These are phyloP conservation scores for Pseudonitzschia pungens DNA, from an alignment of 108 stramenopile genomes.

Conservation along the genomic window DNA sequence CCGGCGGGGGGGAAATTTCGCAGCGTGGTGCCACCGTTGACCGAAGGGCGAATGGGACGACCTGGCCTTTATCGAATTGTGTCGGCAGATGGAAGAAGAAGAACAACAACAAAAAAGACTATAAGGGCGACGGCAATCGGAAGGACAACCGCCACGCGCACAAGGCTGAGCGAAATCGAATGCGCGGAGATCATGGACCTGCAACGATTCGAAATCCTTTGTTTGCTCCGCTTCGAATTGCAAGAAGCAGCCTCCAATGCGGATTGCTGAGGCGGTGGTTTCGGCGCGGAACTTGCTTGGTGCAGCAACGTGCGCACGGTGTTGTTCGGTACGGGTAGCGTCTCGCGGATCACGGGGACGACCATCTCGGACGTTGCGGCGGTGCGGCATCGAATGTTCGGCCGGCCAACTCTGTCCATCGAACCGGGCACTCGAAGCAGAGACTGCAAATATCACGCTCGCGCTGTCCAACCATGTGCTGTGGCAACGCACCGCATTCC, in stretches of 20 bases:
- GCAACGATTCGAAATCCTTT: background rate
- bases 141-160: background rate
- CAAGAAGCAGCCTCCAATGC: background rate
- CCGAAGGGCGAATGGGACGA: background rate
- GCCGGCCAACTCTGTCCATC: too few species aligned
- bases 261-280: background rate
- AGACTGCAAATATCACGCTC: too few species aligned
- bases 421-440: too few species aligned
- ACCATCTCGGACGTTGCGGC: too few species aligned
- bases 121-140: background rate
- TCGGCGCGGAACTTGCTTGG: background rate
- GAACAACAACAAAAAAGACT: too few species aligned
- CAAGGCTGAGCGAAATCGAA: background rate
- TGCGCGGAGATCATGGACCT: background rate
- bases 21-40: background rate
- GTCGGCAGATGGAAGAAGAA: background rate
- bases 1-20: too few species aligned
- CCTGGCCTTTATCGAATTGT: constrained; percentile 2
- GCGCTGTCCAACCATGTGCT: too few species aligned
- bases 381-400: too few species aligned
- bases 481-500: too few species aligned
- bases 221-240: background rate
- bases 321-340: too few species aligned
- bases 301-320: too few species aligned
- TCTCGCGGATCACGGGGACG: too few species aligned